phyloP scores from a whole-genome alignment of 139 green algal species.

The Gonium pectorale region DNA sequence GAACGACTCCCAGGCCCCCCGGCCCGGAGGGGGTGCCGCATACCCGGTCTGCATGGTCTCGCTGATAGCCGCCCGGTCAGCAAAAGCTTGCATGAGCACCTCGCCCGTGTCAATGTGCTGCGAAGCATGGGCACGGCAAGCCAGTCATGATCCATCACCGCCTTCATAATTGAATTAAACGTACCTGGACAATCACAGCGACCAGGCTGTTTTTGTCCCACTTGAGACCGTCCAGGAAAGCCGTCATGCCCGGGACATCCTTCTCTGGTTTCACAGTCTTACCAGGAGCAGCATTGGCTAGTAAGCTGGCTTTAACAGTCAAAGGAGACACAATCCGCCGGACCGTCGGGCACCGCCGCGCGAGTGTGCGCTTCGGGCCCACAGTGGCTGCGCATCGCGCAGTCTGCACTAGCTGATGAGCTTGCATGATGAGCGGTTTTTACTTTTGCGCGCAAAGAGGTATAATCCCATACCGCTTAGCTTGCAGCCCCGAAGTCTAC shows the following conservation, averaged over 20 bases:
- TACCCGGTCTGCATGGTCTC: constrained; percentile 92
- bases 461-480: too few relatives aligned
- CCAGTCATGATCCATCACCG: neutral
- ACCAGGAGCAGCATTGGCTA: neutral
- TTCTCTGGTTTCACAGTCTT: constrained; percentile 53
- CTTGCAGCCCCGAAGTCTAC: too few relatives aligned
- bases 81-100: constrained; percentile 98
- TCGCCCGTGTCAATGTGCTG: constrained; percentile 97
- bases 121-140: neutral
- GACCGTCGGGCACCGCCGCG: neutral
- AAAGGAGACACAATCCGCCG: neutral
- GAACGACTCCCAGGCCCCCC: too few relatives aligned
- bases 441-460: too few relatives aligned
- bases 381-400: neutral
- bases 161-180: neutral
- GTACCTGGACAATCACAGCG: constrained; percentile 89
- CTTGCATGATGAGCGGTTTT: too few relatives aligned
- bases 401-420: neutral
- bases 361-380: neutral
- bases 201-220: constrained; percentile 91
- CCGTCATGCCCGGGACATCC: constrained; percentile 67
- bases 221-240: constrained; percentile 89
- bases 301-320: neutral
- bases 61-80: constrained; percentile 84
- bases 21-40: neutral